Evolutionary conservation across 225 moss, liverwort and hornwort genomes (phyloP).

Genomic region (Climacium dendroides): DNA sequence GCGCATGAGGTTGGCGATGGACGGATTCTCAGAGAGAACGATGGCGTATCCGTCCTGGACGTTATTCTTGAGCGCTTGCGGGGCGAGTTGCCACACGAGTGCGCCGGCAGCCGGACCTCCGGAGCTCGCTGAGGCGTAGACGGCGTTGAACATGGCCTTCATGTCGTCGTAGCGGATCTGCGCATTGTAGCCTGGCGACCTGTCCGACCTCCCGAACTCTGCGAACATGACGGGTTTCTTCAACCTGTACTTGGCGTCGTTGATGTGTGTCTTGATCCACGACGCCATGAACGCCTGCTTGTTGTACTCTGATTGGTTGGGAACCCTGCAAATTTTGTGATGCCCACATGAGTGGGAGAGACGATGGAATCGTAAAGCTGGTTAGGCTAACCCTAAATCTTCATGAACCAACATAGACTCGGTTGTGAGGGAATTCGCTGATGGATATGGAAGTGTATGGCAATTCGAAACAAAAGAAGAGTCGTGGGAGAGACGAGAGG

Average conservation of each 20-base stretch:
- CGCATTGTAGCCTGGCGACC: constrained; percentile 7
- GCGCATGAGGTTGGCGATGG: constrained; percentile 12
- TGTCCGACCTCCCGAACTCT: constrained; percentile 40
- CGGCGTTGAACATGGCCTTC: constrained; percentile 27
- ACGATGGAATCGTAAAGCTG: background rate
- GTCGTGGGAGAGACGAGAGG: background rate
- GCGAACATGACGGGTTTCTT: constrained; percentile 50
- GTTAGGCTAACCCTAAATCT: background rate
- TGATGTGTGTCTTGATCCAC: constrained; percentile 46
- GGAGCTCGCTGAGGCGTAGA: constrained; percentile 18
- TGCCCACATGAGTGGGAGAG: background rate
- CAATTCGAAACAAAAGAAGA: background rate
- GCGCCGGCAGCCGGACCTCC: constrained; percentile 50
- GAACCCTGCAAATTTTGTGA: constrained; percentile 14
- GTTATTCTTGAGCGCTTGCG: constrained; percentile 1
- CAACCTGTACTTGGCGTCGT: constrained; percentile 11
- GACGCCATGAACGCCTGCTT: constrained; percentile 28
- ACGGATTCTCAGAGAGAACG: constrained; percentile 6
- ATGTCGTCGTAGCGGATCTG: constrained; percentile 8
- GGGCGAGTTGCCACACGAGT: constrained; percentile 51
- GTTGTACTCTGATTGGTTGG: background rate
- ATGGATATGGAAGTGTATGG: background rate
- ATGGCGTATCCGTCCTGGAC: constrained; percentile 28
- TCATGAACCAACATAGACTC: too few relatives aligned
- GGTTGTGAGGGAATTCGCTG: background rate